phyloP scores from a whole-genome alignment of 352 stramenopile species.

The Pythium pyrilobum region DNA sequence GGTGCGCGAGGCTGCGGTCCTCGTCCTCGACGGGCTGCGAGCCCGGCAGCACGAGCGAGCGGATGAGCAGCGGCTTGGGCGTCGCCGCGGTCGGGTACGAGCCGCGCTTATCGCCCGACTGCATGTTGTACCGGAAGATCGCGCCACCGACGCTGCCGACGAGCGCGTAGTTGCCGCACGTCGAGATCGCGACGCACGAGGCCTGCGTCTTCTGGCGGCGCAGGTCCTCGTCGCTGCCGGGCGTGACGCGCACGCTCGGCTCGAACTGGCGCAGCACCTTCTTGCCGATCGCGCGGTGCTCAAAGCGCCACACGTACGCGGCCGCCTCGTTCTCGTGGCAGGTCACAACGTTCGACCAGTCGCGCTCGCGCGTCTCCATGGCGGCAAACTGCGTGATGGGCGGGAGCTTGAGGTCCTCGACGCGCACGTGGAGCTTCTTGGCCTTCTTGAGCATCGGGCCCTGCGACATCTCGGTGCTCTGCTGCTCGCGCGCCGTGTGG shows the following conservation, averaged over 20 bases:
- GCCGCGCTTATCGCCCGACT: constrained; percentile 90
- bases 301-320: constrained; percentile 94
- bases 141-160: constrained; percentile 89
- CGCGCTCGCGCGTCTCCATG: constrained; percentile 83
- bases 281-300: constrained; percentile 90
- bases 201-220: constrained; percentile 63
- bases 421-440: constrained; percentile 77
- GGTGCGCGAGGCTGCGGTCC: constrained; percentile 27
- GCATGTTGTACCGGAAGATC: constrained; percentile 96
- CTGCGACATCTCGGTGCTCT: constrained; percentile 89
- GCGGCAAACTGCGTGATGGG: constrained; percentile 89
- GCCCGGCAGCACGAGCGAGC: constrained; percentile 55
- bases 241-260: constrained; percentile 52
- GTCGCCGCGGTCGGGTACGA: constrained; percentile 86
- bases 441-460: constrained; percentile 90
- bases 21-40: constrained; percentile 28
- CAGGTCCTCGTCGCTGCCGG: constrained; percentile 51
- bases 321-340: constrained; percentile 91
- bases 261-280: constrained; percentile 90
- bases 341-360: constrained; percentile 94
- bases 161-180: constrained; percentile 94
- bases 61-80: constrained; percentile 57
- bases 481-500: constrained; percentile 87
- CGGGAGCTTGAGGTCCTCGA: constrained; percentile 88
- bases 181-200: constrained; percentile 68